Evolutionary conservation across 2,329 filamentous ascomycete genomes (phyloP), one percentile per base, ranked within the genome.

Genomic region (Xylaria sp.): DNA sequence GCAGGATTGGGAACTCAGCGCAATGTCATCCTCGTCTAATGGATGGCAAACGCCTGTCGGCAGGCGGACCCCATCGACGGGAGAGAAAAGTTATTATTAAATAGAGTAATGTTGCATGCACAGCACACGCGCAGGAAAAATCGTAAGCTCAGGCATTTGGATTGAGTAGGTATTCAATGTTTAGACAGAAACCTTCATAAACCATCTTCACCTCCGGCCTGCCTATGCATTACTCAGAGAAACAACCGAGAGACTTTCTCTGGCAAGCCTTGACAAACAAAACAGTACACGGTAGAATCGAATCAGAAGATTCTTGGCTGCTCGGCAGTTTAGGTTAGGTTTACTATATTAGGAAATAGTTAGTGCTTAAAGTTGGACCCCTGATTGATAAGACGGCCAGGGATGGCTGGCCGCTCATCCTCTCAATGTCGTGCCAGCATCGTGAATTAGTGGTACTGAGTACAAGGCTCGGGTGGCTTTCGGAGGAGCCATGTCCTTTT

Each of bases 11-110:
- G 63, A 76, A 32, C 72, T 77, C 41, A 63, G 76, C 6, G 73
- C 70, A 13, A 72, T 73, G 59, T 78, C 77, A 39, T 74, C 76
- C 41, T 67, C 70, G 15, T 77, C 79, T 57, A 77, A 79, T 65
- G 83, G 77, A 57, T 72, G 72, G 70, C 72, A 79, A 41, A 80
- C 82, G 10, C 79, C 82, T 3, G 78, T 79, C 2, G 79, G 80
- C 57, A 80, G 82, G 69, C 77, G 80, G 48, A 81, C 77, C 15
- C 79, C 78, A 55, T 55, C 50, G 13, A 76, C 81, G 41, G 76
- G 73, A 63, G 82, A 81, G 67, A 76, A 79, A 69, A 70, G 72
- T n/a, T 67, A 71, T 65, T 68, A 67, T 67, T 72, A 32, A 71
- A 70, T 36, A 67, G 32, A 62, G n/a, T 10, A 18, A 63, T 39